These are phyloP conservation scores for Globisporangium mamillatum DNA, from an alignment of 352 stramenopile species.

Conservation along the genomic window DNA sequence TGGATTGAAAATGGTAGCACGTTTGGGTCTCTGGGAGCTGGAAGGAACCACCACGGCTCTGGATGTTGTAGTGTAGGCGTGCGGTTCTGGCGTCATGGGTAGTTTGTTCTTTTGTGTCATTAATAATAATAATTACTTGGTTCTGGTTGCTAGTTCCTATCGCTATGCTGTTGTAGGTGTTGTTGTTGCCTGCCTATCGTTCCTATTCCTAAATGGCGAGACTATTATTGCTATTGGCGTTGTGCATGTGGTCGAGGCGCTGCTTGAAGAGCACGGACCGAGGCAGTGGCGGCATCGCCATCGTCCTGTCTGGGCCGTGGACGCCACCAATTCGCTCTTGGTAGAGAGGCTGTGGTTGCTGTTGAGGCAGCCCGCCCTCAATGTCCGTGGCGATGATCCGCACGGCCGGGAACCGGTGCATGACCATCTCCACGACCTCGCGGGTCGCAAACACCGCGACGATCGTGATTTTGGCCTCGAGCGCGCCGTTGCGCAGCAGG, in stretches of 20 bases:
- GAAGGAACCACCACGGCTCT: not conserved
- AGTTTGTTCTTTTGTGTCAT: not conserved
- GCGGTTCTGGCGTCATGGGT: not conserved
- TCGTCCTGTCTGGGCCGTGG: not conserved
- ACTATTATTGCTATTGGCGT: not conserved
- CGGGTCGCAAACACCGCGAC: slow-evolving; percentile 17
- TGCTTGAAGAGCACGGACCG: slow-evolving; percentile 19
- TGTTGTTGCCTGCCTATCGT: not conserved
- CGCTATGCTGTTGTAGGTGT: not conserved
- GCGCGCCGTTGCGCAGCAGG: slow-evolving; percentile 16
- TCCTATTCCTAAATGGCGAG: slow-evolving; percentile 1
- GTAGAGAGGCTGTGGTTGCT: not conserved
- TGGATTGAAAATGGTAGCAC: not conserved
- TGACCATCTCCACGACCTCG: slow-evolving; percentile 13
- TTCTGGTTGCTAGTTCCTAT: not conserved
- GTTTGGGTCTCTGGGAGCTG: not conserved
- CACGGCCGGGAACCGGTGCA: slow-evolving; percentile 11
- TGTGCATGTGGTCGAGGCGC: slow-evolving; percentile 15
- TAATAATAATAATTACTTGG: not conserved
- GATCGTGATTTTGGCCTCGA: slow-evolving; percentile 15
- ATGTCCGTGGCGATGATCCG: slow-evolving; percentile 17
- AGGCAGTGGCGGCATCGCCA: not conserved
- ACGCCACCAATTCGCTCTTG: slow-evolving; percentile 6
- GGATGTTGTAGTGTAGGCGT: not conserved
- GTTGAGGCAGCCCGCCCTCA: slow-evolving; percentile 2